Conservation (phyloP, 1,284 basidiomycete genomes). For the Pyrrhoderma noxium region DNA sequence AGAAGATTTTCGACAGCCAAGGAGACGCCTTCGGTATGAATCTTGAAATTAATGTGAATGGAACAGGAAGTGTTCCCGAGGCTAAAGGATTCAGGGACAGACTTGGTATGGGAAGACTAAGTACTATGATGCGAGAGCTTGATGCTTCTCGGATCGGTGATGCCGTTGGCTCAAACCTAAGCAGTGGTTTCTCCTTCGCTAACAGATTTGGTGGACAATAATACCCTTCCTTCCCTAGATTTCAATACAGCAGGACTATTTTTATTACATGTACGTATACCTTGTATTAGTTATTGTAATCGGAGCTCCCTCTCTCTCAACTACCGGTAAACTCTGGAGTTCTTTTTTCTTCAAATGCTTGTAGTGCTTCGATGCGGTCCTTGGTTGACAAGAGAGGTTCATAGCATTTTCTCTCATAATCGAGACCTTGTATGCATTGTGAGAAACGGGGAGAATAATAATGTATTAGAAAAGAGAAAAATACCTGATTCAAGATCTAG, state of each 20-base stretch:
- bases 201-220: constrained; percentile 25
- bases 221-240: neutral
- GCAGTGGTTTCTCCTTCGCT: constrained; percentile 43
- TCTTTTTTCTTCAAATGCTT: constrained; percentile 87
- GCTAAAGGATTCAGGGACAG: constrained; percentile 57
- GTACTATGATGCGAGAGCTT: constrained; percentile 78
- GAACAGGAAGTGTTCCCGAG: constrained; percentile 20
- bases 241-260: constrained; percentile 14
- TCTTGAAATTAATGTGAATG: constrained; percentile 25
- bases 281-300: constrained; percentile 21
- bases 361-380: constrained; percentile 80
- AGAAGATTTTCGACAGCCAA: constrained; percentile 59
- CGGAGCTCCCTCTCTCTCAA: constrained; percentile 32
- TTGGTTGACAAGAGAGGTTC: constrained; percentile 72
- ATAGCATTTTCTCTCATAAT: constrained; percentile 85
- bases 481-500: constrained; percentile 69
- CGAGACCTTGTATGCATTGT: constrained; percentile 48
- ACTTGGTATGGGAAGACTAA: constrained; percentile 59
- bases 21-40: constrained; percentile 36
- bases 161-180: constrained; percentile 43
- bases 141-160: constrained; percentile 61
- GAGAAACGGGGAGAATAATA: neutral
- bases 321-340: constrained; percentile 78
- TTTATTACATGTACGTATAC: constrained; percentile 24
- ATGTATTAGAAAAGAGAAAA: constrained; percentile 12